Percentiles rank a stretch among this genome's conserved stretches.
phyloP scores from a whole-genome alignment of 345 rosid species.

The Linum lewisii region DNA sequence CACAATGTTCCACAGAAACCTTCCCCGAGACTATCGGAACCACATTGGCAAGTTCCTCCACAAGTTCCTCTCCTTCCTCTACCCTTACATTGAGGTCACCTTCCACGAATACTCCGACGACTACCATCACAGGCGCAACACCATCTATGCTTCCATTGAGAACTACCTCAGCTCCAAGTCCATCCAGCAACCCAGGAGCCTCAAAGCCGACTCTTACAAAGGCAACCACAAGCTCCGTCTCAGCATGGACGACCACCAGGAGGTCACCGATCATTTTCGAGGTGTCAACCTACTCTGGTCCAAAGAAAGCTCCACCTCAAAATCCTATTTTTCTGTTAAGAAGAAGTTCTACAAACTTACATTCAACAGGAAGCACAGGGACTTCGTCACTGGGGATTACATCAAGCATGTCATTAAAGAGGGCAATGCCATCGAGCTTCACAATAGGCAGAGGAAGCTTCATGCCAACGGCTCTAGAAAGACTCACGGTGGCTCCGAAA shows the following conservation, averaged over 20 bases:
- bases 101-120: slow-evolving; percentile 36
- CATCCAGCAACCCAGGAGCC: slow-evolving; percentile 29
- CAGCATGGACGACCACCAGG: slow-evolving; percentile 36
- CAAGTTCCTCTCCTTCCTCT: slow-evolving; percentile 10
- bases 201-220: slow-evolving; percentile 32
- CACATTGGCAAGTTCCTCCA: slow-evolving; percentile 15
- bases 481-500: background rate
- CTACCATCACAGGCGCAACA: slow-evolving; percentile 20
- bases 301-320: slow-evolving; percentile 6
- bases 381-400: slow-evolving; percentile 24
- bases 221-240: slow-evolving; percentile 30
- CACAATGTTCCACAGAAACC: slow-evolving; percentile 21
- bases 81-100: slow-evolving; percentile 36
- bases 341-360: slow-evolving; percentile 33
- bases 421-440: slow-evolving; percentile 26
- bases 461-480: slow-evolving; percentile 19
- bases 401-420: slow-evolving; percentile 27
- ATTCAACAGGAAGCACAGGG: slow-evolving; percentile 31
- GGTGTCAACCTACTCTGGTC: slow-evolving; percentile 38
- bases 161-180: slow-evolving; percentile 37
- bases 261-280: slow-evolving; percentile 31
- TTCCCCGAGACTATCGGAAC: slow-evolving; percentile 20
- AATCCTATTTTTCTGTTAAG: slow-evolving; percentile 23
- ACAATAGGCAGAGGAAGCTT: slow-evolving; percentile 40
- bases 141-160: slow-evolving; percentile 31